Conservation (phyloP, 257 asterid genomes). For the Cordia subcordata region DNA sequence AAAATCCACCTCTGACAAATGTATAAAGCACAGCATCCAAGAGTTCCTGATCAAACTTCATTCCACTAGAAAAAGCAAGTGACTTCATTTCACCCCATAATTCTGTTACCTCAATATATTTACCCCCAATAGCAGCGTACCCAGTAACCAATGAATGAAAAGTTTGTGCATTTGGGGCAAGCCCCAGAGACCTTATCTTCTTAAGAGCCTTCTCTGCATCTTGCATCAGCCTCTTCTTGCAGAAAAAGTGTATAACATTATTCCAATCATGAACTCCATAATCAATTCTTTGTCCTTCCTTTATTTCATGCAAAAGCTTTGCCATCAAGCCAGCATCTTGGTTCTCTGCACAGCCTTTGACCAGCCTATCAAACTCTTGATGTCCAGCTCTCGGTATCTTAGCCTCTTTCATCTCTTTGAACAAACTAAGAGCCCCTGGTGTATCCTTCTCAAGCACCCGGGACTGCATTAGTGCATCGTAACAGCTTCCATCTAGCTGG, state of each 20-base stretch:
- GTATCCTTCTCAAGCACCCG: conserved; percentile 67
- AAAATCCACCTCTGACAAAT: conserved; percentile 87
- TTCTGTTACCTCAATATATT: conserved; percentile 79
- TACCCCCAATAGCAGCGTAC: conserved; percentile 79
- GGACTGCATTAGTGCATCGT: conserved; percentile 51
- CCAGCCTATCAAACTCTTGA: conserved; percentile 35
- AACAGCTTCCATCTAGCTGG: conserved; percentile 76
- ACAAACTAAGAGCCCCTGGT: conserved; percentile 62
- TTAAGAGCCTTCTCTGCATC: conserved; percentile 90
- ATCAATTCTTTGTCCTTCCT: conserved; percentile 59
- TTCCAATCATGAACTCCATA: conserved; percentile 90
- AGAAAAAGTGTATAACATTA: conserved; percentile 81
- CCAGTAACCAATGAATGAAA: conserved; percentile 88
- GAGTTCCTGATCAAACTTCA: conserved; percentile 80
- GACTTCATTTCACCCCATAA: conserved; percentile 96
- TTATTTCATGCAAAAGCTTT: conserved; percentile 71
- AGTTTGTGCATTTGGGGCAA: conserved; percentile 75
- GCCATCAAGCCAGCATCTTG: conserved; percentile 54
- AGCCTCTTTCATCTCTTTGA: conserved; percentile 87
- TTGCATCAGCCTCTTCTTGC: conserved; percentile 81
- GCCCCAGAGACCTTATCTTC: conserved; percentile 84
- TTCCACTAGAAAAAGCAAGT: conserved; percentile 44
- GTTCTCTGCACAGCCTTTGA: conserved; percentile 29
- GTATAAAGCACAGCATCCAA: conserved; percentile 85
- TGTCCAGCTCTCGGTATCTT: conserved; percentile 51